Evolutionary conservation across 768 basidiomycete species (phyloP).

Genomic region (Boletus sensibilis): DNA sequence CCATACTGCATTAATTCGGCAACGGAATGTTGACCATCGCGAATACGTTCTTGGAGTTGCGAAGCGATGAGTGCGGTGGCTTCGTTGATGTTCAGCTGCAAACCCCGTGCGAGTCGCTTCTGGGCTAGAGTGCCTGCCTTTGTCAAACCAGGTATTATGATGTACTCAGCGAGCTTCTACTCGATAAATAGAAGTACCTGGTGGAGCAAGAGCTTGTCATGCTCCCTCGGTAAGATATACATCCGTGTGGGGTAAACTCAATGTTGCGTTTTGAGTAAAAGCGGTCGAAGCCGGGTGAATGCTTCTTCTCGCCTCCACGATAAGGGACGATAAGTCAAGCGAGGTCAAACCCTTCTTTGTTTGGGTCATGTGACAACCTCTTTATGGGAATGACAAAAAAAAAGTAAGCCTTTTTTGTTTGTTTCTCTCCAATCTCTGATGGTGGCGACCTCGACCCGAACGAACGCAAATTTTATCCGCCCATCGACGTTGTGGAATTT

Average conservation of each 20-base stretch:
- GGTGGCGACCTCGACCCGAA: constrained; percentile 1
- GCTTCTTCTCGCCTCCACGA: not conserved
- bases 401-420: not conserved
- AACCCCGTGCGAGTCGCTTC: constrained; percentile 90
- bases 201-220: constrained; percentile 72
- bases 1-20: constrained; percentile 93
- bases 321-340: constrained; percentile 7
- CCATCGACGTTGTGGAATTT: not conserved
- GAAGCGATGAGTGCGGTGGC: constrained; percentile 86
- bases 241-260: constrained; percentile 36
- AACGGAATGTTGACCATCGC: constrained; percentile 86
- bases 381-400: constrained; percentile 2
- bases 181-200: constrained; percentile 41
- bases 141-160: not conserved
- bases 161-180: not conserved
- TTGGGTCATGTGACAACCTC: constrained; percentile 11
- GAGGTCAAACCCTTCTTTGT: not conserved
- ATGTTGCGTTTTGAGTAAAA: not conserved
- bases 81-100: constrained; percentile 84
- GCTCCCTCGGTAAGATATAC: constrained; percentile 73
- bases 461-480: not conserved
- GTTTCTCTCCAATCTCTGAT: not conserved
- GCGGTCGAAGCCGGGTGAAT: not conserved
- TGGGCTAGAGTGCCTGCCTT: constrained; percentile 89
- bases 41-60: constrained; percentile 90